Base-by-base conservation (phyloP, 805 yeast genomes). In the Starmerella ratchasimensis region DNA sequence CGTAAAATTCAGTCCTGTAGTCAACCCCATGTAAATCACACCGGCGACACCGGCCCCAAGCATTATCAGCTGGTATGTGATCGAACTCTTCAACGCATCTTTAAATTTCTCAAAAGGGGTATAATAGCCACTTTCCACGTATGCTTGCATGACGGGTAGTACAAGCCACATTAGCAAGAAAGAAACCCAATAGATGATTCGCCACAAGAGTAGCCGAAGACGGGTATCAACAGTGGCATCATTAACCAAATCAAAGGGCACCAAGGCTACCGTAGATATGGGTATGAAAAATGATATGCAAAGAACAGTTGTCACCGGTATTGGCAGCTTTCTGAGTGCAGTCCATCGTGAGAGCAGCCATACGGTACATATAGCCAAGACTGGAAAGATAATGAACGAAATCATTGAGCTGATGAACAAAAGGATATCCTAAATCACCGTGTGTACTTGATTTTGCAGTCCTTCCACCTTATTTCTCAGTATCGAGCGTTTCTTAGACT, bases 141-240 rank as follows among this genome's bases (percentile, higher is more conserved):
- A 82, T 47, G 75, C 76, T 54, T 81, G 90, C 19, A 79, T 60
- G 24, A 76, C 59, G 0, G 94, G 94, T 34, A 82, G 56, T 1
- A 80, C 45, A 5, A 72, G 59, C 94, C 94, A 82, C 29, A 93
- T 82, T 38, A 81, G 59, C n/a, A 65, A 51, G 49, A 81, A 82
- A 0, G 93, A 79, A 8, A 71, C 59, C 94, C 94, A 82, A 56
- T 82, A 82, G 37, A 77, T 74, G 33, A 71, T 50, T 48, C 78
- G 68, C 94, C 94, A 82, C 28, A 78, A 51, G 4, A 63, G 52
- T n/a, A 73, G 59, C 4, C 78, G 64, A 8, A 64, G 63, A 1
- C 51, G 39, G 37, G 61, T 61, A n/a, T 71, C 66, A 30, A 79
- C 53, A 9, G 60, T 57, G 18, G 63, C 55, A 9, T 79, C 70